A percentile compares a stretch with the other conserved stretches of the same genome.
phyloP scores from a whole-genome alignment of 169 alveolate genomes.

The Cryptosporidium tyzzeri region DNA sequence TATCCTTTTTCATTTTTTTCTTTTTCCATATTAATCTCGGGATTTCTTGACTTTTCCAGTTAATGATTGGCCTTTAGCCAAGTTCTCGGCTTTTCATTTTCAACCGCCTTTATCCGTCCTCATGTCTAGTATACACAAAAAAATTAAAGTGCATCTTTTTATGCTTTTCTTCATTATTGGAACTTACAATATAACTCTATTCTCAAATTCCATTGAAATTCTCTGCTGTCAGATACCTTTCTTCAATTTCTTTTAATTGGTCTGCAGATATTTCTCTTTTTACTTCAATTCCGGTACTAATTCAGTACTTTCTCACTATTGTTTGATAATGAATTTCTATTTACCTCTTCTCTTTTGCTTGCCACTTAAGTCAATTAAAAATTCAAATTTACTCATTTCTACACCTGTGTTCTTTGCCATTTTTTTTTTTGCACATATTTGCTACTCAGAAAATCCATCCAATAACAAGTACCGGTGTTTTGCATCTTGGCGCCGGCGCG shows the following conservation, averaged over 20 bases:
- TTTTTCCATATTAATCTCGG: slow-evolving; percentile 20
- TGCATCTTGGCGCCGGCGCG: not conserved
- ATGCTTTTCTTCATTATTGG: not conserved
- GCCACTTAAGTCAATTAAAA: not conserved
- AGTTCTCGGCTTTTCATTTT: not conserved
- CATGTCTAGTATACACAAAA: not conserved
- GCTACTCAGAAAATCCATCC: not conserved
- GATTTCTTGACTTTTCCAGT: slow-evolving; percentile 24
- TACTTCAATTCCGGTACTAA: too few species aligned
- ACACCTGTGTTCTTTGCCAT: not conserved
- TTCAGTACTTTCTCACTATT: too few species aligned
- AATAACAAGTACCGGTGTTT: not conserved
- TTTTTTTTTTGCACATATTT: not conserved
- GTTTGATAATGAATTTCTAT: not conserved
- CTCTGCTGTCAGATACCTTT: not conserved
- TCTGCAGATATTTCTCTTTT: too few species aligned
- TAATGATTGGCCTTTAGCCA: slow-evolving; percentile 19
- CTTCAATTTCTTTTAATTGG: too few species aligned
- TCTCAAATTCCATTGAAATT: too few species aligned
- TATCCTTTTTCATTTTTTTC: slow-evolving; percentile 1
- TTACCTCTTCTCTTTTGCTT: not conserved
- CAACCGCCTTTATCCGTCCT: slow-evolving; percentile 10
- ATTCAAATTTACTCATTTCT: too few species aligned
- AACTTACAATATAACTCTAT: too few species aligned
- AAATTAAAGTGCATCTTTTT: not conserved